These are phyloP conservation scores for Achaetomiella virescens DNA, from an alignment of 495 filamentous ascomycete genomes.

Conservation along the genomic window DNA sequence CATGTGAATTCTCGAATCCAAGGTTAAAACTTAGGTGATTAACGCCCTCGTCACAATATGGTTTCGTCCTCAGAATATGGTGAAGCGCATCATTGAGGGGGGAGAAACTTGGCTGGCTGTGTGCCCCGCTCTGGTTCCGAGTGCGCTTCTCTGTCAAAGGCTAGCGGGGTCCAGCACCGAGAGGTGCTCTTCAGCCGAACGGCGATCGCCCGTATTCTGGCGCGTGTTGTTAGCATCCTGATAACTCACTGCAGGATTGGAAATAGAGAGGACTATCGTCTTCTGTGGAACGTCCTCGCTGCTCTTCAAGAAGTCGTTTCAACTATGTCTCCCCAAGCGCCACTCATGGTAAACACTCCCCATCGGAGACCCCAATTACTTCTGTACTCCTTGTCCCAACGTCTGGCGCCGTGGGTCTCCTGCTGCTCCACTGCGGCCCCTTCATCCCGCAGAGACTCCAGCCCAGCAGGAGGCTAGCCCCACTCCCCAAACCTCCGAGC, in stretches of 20 bases:
- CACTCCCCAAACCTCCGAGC: neutral
- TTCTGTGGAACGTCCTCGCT: too few relatives aligned
- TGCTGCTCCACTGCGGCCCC: constrained; percentile 3
- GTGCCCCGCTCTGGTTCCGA: constrained; percentile 1
- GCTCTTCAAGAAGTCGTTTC: too few relatives aligned
- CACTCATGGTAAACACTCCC: neutral
- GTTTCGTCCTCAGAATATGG: too few relatives aligned
- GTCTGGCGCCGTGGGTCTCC: too few relatives aligned
- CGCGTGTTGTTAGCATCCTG: neutral
- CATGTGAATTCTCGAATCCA: neutral
- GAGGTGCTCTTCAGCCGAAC: neutral
- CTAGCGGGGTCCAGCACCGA: neutral
- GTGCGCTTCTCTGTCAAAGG: neutral
- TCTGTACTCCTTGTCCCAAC: too few relatives aligned
- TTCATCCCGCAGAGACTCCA: constrained; percentile 5
- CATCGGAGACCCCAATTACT: neutral
- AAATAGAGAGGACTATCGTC: too few relatives aligned
- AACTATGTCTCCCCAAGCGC: too few relatives aligned
- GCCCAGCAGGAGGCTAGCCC: neutral
- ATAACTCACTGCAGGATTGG: too few relatives aligned
- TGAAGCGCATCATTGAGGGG: too few relatives aligned
- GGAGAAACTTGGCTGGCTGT: neutral
- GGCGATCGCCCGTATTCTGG: constrained; percentile 2
- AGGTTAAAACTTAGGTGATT: neutral
- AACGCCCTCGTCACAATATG: too few relatives aligned